phyloP scores from a whole-genome alignment of 257 asterid genomes.

The Coffea eugenioides region DNA sequence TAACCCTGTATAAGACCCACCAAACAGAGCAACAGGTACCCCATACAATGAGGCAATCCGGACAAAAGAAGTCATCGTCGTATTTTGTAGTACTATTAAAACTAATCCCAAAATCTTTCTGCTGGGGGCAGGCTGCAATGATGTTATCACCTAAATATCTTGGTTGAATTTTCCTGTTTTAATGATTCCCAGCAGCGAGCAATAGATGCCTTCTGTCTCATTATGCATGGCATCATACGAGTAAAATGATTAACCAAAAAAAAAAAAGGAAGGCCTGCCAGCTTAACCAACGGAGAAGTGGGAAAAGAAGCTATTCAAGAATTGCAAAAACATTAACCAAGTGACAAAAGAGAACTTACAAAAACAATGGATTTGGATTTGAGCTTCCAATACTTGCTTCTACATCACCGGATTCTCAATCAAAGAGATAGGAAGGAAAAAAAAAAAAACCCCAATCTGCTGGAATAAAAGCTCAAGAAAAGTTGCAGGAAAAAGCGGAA shows the following conservation, averaged over 20 bases:
- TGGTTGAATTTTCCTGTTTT: neutral
- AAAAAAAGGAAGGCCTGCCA: neutral
- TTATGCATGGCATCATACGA: neutral
- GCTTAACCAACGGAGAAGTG: neutral
- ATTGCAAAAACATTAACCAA: neutral
- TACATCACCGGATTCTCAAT: neutral
- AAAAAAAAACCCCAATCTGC: neutral
- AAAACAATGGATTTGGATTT: neutral
- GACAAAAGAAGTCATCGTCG: slow-evolving; percentile 7
- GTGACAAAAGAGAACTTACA: neutral
- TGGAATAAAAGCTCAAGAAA: neutral
- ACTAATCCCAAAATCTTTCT: neutral
- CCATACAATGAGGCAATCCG: neutral
- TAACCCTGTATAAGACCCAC: slow-evolving; percentile 3
- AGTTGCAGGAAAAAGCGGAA: slow-evolving; percentile 5
- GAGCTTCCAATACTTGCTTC: neutral
- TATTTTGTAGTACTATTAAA: neutral
- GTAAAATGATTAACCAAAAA: neutral
- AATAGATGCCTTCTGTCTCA: slow-evolving; percentile 10
- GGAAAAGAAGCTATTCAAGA: neutral
- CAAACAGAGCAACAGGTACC: neutral
- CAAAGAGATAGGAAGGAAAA: neutral
- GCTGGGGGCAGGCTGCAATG: slow-evolving; percentile 8
- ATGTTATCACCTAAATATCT: slow-evolving; percentile 1
- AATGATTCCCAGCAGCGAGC: slow-evolving; percentile 12